phyloP scores from a whole-genome alignment of 768 basidiomycete genomes.

The Russula dissimulans region DNA sequence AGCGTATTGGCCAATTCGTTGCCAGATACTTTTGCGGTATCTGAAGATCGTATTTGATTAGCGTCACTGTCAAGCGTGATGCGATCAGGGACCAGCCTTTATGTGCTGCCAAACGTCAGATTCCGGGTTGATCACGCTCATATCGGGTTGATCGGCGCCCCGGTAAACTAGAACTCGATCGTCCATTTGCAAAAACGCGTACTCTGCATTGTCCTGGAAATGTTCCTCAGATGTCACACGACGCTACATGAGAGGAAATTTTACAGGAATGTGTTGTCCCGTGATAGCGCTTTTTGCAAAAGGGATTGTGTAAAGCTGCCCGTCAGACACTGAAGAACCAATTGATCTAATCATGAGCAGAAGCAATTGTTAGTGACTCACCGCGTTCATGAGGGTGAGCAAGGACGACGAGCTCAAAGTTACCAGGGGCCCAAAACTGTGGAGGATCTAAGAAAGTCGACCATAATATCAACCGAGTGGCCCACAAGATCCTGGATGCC shows the following conservation, averaged over 20 bases:
- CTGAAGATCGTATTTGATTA: constrained; percentile 32
- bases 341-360: neutral
- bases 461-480: constrained; percentile 1
- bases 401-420: constrained; percentile 78
- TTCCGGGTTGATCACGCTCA: constrained; percentile 97
- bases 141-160: constrained; percentile 94
- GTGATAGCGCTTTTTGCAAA: constrained; percentile 95
- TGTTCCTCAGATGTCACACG: neutral
- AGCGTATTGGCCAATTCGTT: constrained; percentile 89
- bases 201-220: constrained; percentile 83
- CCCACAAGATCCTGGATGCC: constrained; percentile 68
- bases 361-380: constrained; percentile 25
- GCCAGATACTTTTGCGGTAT: constrained; percentile 84
- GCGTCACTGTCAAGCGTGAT: neutral
- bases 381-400: constrained; percentile 46
- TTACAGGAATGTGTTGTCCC: constrained; percentile 81
- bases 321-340: constrained; percentile 39
- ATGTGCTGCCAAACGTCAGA: constrained; percentile 98
- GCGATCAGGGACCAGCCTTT: constrained; percentile 40
- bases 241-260: constrained; percentile 22
- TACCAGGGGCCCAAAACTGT: constrained; percentile 92
- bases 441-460: neutral
- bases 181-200: constrained; percentile 92
- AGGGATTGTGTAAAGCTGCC: constrained; percentile 76
- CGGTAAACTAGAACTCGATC: constrained; percentile 89